Evolutionary conservation across 2,329 filamentous ascomycete genomes (phyloP), one percentile per base, ranked within the genome.

Genomic region (Penicillium sp.): DNA sequence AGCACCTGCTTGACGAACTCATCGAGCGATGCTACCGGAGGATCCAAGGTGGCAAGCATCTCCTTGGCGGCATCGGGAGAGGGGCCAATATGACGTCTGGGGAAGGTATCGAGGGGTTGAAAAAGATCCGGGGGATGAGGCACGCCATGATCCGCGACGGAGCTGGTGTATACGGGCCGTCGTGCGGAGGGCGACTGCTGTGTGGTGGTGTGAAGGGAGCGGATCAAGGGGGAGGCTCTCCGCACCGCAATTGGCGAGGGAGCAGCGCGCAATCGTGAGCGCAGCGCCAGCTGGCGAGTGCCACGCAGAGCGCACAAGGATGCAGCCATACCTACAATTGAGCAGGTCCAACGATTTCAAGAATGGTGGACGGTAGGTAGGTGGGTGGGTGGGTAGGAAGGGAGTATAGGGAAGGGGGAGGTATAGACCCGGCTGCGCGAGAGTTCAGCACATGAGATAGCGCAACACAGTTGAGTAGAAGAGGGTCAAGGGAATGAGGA

Each of bases 81-180:
- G 3, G 89, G 89, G 1, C 90, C 90, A 71, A 96, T 95, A 71
- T 96, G 91, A 43, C 91, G 82, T 51, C 85, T 79, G 48, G 85
- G 77, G 63, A 95, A 95, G 35, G 81, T 75, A 64, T 77, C 75
- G 39, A 77, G 66, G 40, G 75, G 74, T 32, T 71, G 70, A 55
- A 74, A 72, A 37, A 70, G 55, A 48, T 73, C 67, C 40, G 61
- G 60, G 24, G 67, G 67, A 40, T 68, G 64, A 13, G 66, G 64
- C 19, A 63, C 64, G 22, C 67, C 90, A 70, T 97, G 91, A 59
- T 95, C 89, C 6, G 88, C 93, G 5, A 90, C 85, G 0, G 91
- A 95, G 68, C 86, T 95, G 65, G 86, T 89, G 69, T 96, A 88
- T 64, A 41, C 58, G 63, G 6, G 61, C 41, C 1, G n/a, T n/a